phyloP scores from a whole-genome alignment of 495 filamentous ascomycete species.

The Penicillium roqueforti region DNA sequence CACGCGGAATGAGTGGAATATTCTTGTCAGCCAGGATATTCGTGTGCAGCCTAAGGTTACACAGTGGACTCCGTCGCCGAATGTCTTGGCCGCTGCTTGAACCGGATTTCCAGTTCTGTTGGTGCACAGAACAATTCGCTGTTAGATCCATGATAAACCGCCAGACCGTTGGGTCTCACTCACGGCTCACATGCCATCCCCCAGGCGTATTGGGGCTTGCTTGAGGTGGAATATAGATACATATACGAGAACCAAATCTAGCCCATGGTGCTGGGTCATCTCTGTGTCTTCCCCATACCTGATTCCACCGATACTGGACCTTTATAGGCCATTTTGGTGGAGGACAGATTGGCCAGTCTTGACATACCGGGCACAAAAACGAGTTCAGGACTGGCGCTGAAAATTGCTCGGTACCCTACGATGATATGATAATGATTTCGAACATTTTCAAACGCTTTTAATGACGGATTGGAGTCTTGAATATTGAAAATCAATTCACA shows the following conservation, averaged over 20 bases:
- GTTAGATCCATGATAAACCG: not conserved
- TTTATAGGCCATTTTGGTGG: not conserved
- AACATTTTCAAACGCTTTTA: no score
- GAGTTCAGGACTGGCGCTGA: not conserved
- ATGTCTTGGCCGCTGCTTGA: conserved; percentile 37
- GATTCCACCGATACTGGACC: not conserved
- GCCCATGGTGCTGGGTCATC: not conserved
- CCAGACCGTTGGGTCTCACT: not conserved
- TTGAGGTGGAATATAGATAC: not conserved
- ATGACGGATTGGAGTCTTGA: not conserved
- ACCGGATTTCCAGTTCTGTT: not conserved
- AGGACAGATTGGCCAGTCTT: not conserved
- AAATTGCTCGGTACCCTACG: not conserved
- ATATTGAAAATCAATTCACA: not conserved
- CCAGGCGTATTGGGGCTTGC: not conserved
- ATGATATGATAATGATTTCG: not conserved
- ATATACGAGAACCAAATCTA: not conserved
- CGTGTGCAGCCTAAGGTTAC: conserved; percentile 35
- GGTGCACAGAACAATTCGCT: not conserved
- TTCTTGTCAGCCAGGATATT: conserved; percentile 35
- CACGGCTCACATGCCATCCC: not conserved
- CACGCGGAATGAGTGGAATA: conserved; percentile 47
- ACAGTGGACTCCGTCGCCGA: conserved; percentile 43
- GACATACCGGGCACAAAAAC: not conserved
- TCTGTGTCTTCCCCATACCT: not conserved